A percentile compares a stretch with the other conserved stretches of the same genome.
Conservation (phyloP, 768 basidiomycete species). For the Erythrobasidium yunnanense region DNA sequence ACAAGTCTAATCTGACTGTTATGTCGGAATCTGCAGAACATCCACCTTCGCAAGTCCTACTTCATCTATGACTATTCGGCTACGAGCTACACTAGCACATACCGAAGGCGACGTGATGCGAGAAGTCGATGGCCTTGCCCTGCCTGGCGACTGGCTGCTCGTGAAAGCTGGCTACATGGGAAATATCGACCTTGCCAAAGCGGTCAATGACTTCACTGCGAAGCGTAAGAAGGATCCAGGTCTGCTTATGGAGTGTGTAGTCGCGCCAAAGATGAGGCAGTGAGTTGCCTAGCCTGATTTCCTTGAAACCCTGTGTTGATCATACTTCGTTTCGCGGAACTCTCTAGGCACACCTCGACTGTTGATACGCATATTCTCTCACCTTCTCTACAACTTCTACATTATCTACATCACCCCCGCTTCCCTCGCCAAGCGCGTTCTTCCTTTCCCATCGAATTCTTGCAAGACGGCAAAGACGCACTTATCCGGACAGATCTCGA, state of each 20-base stretch:
- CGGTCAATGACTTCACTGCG: slow-evolving; percentile 69
- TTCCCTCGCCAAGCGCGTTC: slow-evolving; percentile 56
- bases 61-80: slow-evolving; percentile 69
- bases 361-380: slow-evolving; percentile 45
- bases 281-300: slow-evolving; percentile 12
- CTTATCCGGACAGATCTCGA: slow-evolving; percentile 80
- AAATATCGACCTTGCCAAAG: slow-evolving; percentile 79
- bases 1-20: not conserved
- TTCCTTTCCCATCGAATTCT: slow-evolving; percentile 65
- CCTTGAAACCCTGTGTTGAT: not conserved
- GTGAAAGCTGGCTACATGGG: slow-evolving; percentile 86
- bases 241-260: slow-evolving; percentile 66
- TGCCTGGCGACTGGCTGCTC: slow-evolving; percentile 82
- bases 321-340: not conserved
- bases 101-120: slow-evolving; percentile 86
- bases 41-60: slow-evolving; percentile 64
- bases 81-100: slow-evolving; percentile 74
- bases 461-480: slow-evolving; percentile 62
- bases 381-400: slow-evolving; percentile 65
- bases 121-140: slow-evolving; percentile 80
- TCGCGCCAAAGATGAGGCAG: slow-evolving; percentile 23
- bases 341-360: not conserved
- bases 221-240: slow-evolving; percentile 73
- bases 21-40: not conserved
- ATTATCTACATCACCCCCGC: slow-evolving; percentile 66